Conservation (phyloP, 768 basidiomycete species). For the Calocybe cyanea region DNA sequence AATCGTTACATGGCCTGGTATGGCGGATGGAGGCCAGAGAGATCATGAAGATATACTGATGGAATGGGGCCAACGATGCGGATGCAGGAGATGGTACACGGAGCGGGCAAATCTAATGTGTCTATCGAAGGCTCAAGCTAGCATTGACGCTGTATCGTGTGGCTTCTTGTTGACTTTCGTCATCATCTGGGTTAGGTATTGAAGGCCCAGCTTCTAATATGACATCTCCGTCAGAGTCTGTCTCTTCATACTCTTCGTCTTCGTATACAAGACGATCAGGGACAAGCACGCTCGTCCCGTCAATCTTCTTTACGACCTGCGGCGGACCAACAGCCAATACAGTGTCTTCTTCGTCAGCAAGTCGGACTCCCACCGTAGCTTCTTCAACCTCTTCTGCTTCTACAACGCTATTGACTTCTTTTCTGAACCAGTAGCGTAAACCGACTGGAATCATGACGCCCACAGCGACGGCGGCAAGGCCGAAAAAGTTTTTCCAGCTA, state of each 20-base stretch:
- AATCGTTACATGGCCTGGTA: slow-evolving; percentile 1
- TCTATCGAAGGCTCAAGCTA: slow-evolving; percentile 15
- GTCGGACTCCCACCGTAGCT: slow-evolving; percentile 17
- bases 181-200: slow-evolving; percentile 21
- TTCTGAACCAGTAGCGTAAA: slow-evolving; percentile 76
- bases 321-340: slow-evolving; percentile 58
- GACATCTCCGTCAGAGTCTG: slow-evolving; percentile 62
- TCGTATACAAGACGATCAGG: slow-evolving; percentile 30
- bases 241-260: slow-evolving; percentile 34
- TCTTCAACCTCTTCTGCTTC: slow-evolving; percentile 31
- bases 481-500: slow-evolving; percentile 87
- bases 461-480: slow-evolving; percentile 77
- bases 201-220: slow-evolving; percentile 75
- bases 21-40: slow-evolving; percentile 1
- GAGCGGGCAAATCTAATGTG: neutral
- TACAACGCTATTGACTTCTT: slow-evolving; percentile 44
- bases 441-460: slow-evolving; percentile 95
- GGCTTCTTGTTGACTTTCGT: slow-evolving; percentile 9
- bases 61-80: neutral
- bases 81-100: neutral
- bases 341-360: slow-evolving; percentile 35
- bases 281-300: slow-evolving; percentile 24
- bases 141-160: slow-evolving; percentile 9
- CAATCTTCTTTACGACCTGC: slow-evolving; percentile 37
- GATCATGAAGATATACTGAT: slow-evolving; percentile 1